Conservation (phyloP, 768 basidiomycete species). For the Amanita fuliginea region DNA sequence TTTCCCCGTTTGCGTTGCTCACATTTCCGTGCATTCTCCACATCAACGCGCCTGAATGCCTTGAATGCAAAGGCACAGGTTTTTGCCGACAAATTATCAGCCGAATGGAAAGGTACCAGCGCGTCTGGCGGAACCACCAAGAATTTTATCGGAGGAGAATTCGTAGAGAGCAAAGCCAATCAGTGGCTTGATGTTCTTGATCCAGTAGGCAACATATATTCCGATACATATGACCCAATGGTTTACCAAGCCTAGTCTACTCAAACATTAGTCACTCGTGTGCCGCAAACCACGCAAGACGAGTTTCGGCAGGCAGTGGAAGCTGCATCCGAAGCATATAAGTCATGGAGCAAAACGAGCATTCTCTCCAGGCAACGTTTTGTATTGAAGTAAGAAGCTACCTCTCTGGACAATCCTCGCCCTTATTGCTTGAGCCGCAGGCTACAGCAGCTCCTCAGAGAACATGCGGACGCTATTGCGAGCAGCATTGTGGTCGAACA, state of each 20-base stretch:
- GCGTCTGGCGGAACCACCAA: constrained; percentile 81
- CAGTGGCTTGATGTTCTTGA: constrained; percentile 85
- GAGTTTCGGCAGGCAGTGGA: constrained; percentile 82
- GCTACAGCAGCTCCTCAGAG: constrained; percentile 76
- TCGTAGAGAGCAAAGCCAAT: constrained; percentile 66
- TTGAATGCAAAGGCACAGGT: constrained; percentile 44
- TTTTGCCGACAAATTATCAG: constrained; percentile 59
- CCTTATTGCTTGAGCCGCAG: constrained; percentile 27
- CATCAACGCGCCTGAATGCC: constrained; percentile 33
- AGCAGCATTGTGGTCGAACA: constrained; percentile 89
- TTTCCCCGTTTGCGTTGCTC: constrained; percentile 20
- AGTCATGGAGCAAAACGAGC: constrained; percentile 80
- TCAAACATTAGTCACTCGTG: constrained; percentile 79
- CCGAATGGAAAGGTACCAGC: constrained; percentile 80
- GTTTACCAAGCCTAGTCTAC: constrained; percentile 48
- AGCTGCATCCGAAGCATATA: constrained; percentile 77
- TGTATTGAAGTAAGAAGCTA: constrained; percentile 66
- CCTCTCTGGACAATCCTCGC: not conserved
- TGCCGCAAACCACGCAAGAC: constrained; percentile 74
- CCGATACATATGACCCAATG: constrained; percentile 1
- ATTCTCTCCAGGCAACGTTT: constrained; percentile 82
- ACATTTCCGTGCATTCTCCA: constrained; percentile 26
- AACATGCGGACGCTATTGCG: constrained; percentile 80
- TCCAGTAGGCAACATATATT: constrained; percentile 46
- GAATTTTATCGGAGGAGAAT: constrained; percentile 88